phyloP scores from a whole-genome alignment of 768 basidiomycete genomes.

The Hypholoma sublateritium region DNA sequence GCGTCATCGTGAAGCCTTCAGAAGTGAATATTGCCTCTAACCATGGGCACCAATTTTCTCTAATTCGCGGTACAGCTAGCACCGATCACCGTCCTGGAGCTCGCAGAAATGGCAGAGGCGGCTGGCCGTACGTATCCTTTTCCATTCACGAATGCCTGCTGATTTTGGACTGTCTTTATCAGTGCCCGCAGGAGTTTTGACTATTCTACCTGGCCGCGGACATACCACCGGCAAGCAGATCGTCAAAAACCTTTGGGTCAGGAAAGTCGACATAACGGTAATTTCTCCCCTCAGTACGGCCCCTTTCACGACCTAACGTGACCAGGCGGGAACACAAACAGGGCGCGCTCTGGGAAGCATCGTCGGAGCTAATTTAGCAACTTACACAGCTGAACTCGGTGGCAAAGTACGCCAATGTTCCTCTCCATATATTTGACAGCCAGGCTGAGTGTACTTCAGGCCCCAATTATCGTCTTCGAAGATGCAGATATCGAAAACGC shows the following conservation, averaged over 20 bases:
- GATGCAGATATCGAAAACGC: constrained; percentile 76
- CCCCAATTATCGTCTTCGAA: constrained; percentile 77
- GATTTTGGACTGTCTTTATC: neutral
- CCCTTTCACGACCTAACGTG: neutral
- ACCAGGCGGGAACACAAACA: constrained; percentile 74
- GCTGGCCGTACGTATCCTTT: constrained; percentile 54
- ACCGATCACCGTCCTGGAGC: constrained; percentile 78
- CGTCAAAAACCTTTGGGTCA: constrained; percentile 61
- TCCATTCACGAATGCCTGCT: neutral
- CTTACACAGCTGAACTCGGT: constrained; percentile 83
- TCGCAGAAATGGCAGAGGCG: constrained; percentile 59
- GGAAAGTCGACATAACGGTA: constrained; percentile 86
- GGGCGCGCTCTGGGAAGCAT: constrained; percentile 73
- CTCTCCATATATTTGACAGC: neutral
- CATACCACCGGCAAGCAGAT: constrained; percentile 62
- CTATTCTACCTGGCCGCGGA: constrained; percentile 75
- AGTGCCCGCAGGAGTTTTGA: constrained; percentile 80
- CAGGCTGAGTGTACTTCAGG: constrained; percentile 36
- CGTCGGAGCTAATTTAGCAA: constrained; percentile 71
- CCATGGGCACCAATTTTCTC: neutral
- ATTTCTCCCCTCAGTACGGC: constrained; percentile 18
- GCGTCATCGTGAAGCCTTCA: constrained; percentile 81
- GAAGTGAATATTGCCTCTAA: constrained; percentile 42
- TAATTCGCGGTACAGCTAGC: constrained; percentile 44
- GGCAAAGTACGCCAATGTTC: constrained; percentile 58